Evolutionary conservation across 2,329 filamentous ascomycete genomes (phyloP), one percentile per base, ranked within the genome.

Genomic region (Calonectria fujianensis): DNA sequence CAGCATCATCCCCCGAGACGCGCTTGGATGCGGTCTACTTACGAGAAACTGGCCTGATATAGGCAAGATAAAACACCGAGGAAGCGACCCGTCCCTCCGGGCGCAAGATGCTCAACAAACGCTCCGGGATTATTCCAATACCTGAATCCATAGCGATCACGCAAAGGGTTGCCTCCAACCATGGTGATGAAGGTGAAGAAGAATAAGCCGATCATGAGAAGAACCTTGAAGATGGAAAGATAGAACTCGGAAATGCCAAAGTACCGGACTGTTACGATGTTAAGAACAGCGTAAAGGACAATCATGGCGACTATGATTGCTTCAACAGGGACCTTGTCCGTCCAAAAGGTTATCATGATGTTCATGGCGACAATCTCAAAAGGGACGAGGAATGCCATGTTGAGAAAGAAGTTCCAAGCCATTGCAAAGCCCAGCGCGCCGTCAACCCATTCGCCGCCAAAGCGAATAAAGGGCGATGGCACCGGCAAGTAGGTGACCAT

Each of bases 251-350:
- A 65, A 20, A 66, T 67, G 37, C 72, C 68, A 35, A 74, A 74
- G n/a, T 71, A 74, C n/a, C 59, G 57, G 9, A 74, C 69, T 20
- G 73, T 57, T n/a, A 67, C n/a, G 39, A 72, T 29, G 78, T 93
- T 93, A n/a, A 74, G 61, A 11, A 71, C 5, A 14, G 63, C 41
- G 24, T 73, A 75, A 18, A 73, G 70, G 1, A 70, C 67, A 35
- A 75, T 75, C 48, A 73, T 68, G 20, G 63, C 71, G 31, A 69
- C 52, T 5, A 76, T 74, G 77, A 65, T 86, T 85, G 88, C 73
- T 37, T 68, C 69, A 3, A 69, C 64, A 5, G 73, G 73, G 3
- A 74, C 50, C 4, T 69, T 77, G 31, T 74, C 67, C 0, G 66
- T 72, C 76, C 76, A 79, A 59, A 75, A 79, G 10, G 76, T 75